Conservation (phyloP, 305 asterid species). For the Nicotiana rustica region DNA sequence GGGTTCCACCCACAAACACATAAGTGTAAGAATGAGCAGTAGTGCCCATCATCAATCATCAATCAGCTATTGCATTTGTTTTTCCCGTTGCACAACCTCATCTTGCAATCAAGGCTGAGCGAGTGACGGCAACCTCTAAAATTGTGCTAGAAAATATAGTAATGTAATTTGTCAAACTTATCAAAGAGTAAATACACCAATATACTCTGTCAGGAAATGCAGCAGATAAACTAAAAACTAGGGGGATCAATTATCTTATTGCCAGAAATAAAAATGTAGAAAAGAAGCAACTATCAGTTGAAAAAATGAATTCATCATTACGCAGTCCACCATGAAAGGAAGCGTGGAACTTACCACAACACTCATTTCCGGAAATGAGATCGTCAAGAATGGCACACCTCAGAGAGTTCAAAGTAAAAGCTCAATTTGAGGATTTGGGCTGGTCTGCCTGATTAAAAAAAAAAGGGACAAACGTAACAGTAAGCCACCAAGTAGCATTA, state of each 20-base stretch:
- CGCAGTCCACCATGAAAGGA: background rate
- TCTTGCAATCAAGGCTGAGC: constrained; percentile 2
- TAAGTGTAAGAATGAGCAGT: background rate
- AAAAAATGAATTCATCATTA: constrained; percentile 12
- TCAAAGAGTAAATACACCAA: background rate
- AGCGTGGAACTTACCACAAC: constrained; percentile 17
- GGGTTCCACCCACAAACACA: constrained; percentile 2
- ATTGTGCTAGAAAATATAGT: background rate
- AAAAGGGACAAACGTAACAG: background rate
- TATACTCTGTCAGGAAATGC: background rate
- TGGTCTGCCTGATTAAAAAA: constrained; percentile 17
- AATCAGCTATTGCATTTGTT: background rate
- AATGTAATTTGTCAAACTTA: background rate
- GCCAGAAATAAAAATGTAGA: background rate
- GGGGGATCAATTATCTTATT: background rate
- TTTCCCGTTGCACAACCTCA: constrained; percentile 19
- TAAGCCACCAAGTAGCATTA: constrained; percentile 3
- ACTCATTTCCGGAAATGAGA: constrained; percentile 29
- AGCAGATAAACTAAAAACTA: background rate
- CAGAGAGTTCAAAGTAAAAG: background rate
- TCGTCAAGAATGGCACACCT: background rate
- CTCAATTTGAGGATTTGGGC: constrained; percentile 6
- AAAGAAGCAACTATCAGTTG: background rate
- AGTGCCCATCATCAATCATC: background rate
- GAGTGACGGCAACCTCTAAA: background rate